phyloP scores from a whole-genome alignment of 108 stramenopile genomes.

The Pelagomonas calceolata region DNA sequence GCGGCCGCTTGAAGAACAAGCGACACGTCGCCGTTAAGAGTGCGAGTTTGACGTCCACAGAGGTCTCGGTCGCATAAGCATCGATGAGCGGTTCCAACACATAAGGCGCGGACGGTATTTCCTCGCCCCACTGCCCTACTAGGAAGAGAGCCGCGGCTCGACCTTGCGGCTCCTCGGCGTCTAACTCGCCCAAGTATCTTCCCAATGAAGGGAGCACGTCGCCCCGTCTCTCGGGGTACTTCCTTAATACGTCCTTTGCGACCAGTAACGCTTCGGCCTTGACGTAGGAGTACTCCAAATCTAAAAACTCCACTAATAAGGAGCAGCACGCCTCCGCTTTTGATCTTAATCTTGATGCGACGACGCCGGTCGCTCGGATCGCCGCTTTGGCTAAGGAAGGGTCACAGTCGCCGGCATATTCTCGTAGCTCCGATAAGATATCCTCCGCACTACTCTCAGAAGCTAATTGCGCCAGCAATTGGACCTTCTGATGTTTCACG shows the following conservation, averaged over 20 bases:
- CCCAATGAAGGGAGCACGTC: constrained; percentile 72
- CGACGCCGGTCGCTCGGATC: constrained; percentile 73
- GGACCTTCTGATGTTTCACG: constrained; percentile 86
- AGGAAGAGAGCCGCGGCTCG: constrained; percentile 85
- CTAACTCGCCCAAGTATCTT: constrained; percentile 58
- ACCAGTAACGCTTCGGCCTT: constrained; percentile 72
- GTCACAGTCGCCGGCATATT: constrained; percentile 77
- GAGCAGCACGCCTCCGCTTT: constrained; percentile 66
- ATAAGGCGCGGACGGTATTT: constrained; percentile 86
- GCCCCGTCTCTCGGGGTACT: constrained; percentile 55
- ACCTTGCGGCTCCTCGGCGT: constrained; percentile 52
- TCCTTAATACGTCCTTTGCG: constrained; percentile 62
- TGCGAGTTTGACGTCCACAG: constrained; percentile 59
- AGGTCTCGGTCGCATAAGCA: constrained; percentile 47
- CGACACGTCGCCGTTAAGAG: constrained; percentile 81
- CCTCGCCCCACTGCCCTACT: constrained; percentile 88
- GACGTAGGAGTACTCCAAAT: constrained; percentile 67
- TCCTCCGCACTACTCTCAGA: constrained; percentile 76
- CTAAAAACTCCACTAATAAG: constrained; percentile 76
- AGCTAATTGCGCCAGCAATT: constrained; percentile 73
- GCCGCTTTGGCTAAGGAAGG: constrained; percentile 63
- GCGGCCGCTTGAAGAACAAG: constrained; percentile 92
- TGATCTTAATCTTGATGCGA: constrained; percentile 68
- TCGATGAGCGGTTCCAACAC: constrained; percentile 77
- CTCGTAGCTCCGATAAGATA: constrained; percentile 84